Evolutionary conservation across 2,329 filamentous ascomycete genomes (phyloP).

Genomic region (Cordyceps pruinosa): DNA sequence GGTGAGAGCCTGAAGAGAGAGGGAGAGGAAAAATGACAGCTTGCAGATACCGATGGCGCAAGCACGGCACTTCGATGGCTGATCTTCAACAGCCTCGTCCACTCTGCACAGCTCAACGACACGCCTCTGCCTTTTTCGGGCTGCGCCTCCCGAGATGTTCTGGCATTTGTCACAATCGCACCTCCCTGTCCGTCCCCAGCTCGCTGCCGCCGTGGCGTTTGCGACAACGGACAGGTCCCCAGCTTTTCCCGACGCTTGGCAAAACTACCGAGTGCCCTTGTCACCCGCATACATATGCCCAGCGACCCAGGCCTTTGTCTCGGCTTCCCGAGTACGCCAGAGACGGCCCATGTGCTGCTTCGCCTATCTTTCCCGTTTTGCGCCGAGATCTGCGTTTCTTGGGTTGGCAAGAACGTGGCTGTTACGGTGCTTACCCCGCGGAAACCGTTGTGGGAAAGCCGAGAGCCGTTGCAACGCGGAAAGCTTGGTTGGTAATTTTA

Average conservation of each 20-base stretch:
- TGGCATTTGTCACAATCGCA: neutral
- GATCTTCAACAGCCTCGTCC: neutral
- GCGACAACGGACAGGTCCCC: neutral
- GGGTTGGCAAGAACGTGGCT: neutral
- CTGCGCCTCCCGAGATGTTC: too few species aligned
- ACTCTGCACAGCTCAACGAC: neutral
- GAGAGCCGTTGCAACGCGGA: neutral
- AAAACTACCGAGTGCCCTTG: too few species aligned
- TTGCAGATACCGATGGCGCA: too few species aligned
- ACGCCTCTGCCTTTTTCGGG: too few species aligned
- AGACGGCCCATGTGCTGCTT: conserved; percentile 2
- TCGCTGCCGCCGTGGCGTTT: neutral
- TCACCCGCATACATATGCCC: too few species aligned
- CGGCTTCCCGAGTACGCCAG: neutral
- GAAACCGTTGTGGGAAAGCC: too few species aligned
- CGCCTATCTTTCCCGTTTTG: neutral
- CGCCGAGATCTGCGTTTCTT: neutral
- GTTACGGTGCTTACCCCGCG: neutral
- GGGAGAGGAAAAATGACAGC: too few species aligned
- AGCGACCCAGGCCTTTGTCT: neutral
- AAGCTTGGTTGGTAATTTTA: neutral
- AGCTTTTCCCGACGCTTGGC: neutral
- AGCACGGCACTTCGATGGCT: too few species aligned
- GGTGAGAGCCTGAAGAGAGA: neutral
- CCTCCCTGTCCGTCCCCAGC: neutral